Conservation (phyloP, 2,329 filamentous ascomycete genomes). For the Hymenoscyphus occultus region DNA sequence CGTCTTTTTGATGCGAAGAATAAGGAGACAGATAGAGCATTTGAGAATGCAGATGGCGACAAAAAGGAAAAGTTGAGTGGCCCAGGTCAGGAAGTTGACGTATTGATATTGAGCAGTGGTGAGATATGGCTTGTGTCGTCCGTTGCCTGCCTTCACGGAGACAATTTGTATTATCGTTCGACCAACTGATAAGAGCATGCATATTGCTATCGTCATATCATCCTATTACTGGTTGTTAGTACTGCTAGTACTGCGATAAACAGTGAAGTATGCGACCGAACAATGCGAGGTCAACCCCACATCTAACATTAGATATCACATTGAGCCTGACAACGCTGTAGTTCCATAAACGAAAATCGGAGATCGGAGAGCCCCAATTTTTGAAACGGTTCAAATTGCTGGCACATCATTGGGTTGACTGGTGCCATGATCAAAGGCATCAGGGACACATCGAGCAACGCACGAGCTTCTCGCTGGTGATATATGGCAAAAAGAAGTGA, state of each 20-base stretch:
- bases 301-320: conserved; percentile 22
- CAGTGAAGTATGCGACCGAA: neutral
- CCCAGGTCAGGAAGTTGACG: conserved; percentile 41
- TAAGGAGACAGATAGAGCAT: conserved; percentile 42
- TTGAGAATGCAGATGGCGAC: conserved; percentile 42
- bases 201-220: conserved; percentile 38
- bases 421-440: neutral
- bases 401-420: neutral
- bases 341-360: neutral
- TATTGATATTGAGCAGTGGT: conserved; percentile 34
- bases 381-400: neutral
- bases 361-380: neutral
- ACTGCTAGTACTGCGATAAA: conserved; percentile 28
- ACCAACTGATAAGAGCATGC: conserved; percentile 4
- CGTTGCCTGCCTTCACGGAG: conserved; percentile 39
- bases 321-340: neutral
- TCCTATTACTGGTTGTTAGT: conserved; percentile 38
- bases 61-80: conserved; percentile 43
- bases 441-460: neutral
- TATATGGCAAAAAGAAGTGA: neutral
- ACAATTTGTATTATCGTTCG: conserved; percentile 35
- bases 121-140: conserved; percentile 40
- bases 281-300: neutral
- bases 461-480: neutral
- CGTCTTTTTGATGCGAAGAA: conserved; percentile 43